A percentile compares a stretch with the other conserved stretches of the same genome.
Evolutionary conservation across 1,139 yeast genomes (phyloP).

Genomic region (Yamadazyma triangularis): DNA sequence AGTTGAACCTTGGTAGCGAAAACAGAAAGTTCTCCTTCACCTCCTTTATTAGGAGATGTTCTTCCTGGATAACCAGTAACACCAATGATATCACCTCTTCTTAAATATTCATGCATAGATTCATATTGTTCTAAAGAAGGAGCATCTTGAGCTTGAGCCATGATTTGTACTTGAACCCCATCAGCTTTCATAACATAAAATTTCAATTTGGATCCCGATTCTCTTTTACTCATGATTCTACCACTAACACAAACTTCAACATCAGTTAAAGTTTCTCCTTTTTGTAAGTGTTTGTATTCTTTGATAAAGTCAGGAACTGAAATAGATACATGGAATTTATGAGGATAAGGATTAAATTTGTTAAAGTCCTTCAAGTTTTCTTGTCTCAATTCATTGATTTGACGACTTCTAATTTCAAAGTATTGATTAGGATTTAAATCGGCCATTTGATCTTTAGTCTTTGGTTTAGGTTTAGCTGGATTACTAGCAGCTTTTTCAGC

Average conservation of each 20-base stretch:
- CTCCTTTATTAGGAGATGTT: slow-evolving; percentile 96
- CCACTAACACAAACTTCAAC: slow-evolving; percentile 78
- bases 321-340: slow-evolving; percentile 75
- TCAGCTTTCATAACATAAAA: slow-evolving; percentile 93
- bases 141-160: slow-evolving; percentile 93
- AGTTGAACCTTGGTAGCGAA: slow-evolving; percentile 77
- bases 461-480: slow-evolving; percentile 42
- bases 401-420: slow-evolving; percentile 89
- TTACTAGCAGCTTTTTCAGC: slow-evolving; percentile 81
- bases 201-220: slow-evolving; percentile 89
- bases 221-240: slow-evolving; percentile 95
- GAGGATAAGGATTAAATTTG: slow-evolving; percentile 90
- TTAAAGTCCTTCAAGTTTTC: slow-evolving; percentile 47
- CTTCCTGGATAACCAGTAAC: slow-evolving; percentile 96
- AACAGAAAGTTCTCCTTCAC: slow-evolving; percentile 95
- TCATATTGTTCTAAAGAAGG: slow-evolving; percentile 59
- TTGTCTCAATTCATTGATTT: slow-evolving; percentile 72
- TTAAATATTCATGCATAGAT: slow-evolving; percentile 79
- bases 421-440: slow-evolving; percentile 94
- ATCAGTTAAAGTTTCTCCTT: slow-evolving; percentile 82
- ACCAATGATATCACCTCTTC: slow-evolving; percentile 97
- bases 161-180: slow-evolving; percentile 82
- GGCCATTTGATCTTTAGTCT: slow-evolving; percentile 69
- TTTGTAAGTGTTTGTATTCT: slow-evolving; percentile 63
- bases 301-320: slow-evolving; percentile 67